A percentile compares a stretch with the other conserved stretches of the same genome.
Conservation (phyloP, 176 grass and related monocot genomes). For the Oryza longistaminata region DNA sequence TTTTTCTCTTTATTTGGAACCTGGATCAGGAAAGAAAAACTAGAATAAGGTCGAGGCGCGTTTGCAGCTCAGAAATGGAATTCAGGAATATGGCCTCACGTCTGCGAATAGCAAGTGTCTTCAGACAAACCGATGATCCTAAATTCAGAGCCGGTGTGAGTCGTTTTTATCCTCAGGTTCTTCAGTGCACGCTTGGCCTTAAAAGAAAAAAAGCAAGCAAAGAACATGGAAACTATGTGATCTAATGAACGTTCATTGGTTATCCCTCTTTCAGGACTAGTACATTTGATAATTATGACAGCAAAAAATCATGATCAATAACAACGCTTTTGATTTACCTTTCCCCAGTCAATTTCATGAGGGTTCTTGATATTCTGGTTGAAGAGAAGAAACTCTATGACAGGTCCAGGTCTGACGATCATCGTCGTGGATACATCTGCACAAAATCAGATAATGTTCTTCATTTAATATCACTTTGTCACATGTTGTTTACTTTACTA, state of each 20-base stretch:
- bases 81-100: not conserved
- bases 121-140: constrained; percentile 1
- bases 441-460: not conserved
- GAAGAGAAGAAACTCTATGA: constrained; percentile 25
- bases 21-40: not conserved
- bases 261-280: not conserved
- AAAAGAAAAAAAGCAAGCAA: not conserved
- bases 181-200: constrained; percentile 13
- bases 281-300: not conserved
- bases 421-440: constrained; percentile 31
- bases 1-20: not conserved
- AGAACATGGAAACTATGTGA: not conserved
- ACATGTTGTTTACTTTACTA: not conserved
- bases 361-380: constrained; percentile 20
- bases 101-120: constrained; percentile 19
- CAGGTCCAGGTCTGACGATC: constrained; percentile 25
- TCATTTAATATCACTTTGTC: no score
- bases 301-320: not conserved
- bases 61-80: not conserved
- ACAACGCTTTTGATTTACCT: not conserved
- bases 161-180: constrained; percentile 20
- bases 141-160: constrained; percentile 23
- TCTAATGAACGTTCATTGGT: not conserved
- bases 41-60: not conserved
- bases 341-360: constrained; percentile 10